A percentile compares a stretch with the other conserved stretches of the same genome.
These are phyloP conservation scores for Lachnellula suecica DNA, from an alignment of 2,329 filamentous ascomycete genomes.

Conservation along the genomic window DNA sequence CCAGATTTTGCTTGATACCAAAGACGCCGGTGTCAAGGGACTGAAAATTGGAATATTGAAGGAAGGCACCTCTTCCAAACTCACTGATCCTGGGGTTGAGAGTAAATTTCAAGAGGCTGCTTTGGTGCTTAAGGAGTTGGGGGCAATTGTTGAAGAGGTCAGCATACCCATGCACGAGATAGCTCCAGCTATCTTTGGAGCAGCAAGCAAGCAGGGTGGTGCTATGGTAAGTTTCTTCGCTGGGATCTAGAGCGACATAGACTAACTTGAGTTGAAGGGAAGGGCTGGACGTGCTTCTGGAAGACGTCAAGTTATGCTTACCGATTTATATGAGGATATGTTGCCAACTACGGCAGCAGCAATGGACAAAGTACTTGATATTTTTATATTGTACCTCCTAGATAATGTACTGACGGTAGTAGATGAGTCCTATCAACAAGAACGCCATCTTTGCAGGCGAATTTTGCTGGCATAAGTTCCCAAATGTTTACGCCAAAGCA, in stretches of 20 bases:
- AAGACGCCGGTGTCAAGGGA: constrained; percentile 29
- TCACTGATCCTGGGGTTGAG: constrained; percentile 36
- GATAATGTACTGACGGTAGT: neutral
- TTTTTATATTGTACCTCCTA: neutral
- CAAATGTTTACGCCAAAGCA: constrained; percentile 45
- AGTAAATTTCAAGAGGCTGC: constrained; percentile 42
- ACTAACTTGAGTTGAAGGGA: constrained; percentile 3
- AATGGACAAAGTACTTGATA: constrained; percentile 15
- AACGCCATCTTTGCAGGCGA: constrained; percentile 17
- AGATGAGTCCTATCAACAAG: constrained; percentile 20
- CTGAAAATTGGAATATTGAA: constrained; percentile 42
- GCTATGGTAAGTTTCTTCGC: constrained; percentile 8
- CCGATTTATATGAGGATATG: constrained; percentile 21
- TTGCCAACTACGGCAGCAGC: constrained; percentile 15
- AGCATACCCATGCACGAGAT: constrained; percentile 46
- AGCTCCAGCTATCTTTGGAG: constrained; percentile 19
- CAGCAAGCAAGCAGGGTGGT: constrained; percentile 16
- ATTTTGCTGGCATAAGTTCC: constrained; percentile 35
- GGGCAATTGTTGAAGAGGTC: constrained; percentile 49
- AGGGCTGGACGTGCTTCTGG: constrained; percentile 17
- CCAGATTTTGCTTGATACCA: constrained; percentile 12
- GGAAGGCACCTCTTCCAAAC: constrained; percentile 44
- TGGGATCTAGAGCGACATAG: neutral
- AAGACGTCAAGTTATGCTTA: constrained; percentile 20
- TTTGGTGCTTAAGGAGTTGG: constrained; percentile 41